Conservation (phyloP, 1,284 basidiomycete species). For the Pseudozyma sp. region DNA sequence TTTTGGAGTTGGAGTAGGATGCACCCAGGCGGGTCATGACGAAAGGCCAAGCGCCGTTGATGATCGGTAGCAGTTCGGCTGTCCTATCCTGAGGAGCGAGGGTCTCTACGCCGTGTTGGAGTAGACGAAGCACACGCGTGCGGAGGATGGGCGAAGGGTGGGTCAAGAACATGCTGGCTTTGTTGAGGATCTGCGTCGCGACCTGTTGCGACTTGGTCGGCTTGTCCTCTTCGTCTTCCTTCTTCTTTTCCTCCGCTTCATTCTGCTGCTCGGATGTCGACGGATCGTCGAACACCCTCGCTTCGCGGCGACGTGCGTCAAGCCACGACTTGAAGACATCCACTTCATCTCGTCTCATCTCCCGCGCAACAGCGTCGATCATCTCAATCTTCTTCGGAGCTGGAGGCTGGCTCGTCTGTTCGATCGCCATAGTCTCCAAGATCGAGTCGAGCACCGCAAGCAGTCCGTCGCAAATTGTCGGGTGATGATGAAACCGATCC, state of each 20-base stretch:
- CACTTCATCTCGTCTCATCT: constrained; percentile 3
- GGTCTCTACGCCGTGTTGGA: constrained; percentile 44
- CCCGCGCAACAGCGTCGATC: background rate
- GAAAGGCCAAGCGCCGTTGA: constrained; percentile 63
- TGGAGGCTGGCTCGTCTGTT: constrained; percentile 20
- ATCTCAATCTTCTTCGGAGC: background rate
- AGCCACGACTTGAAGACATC: constrained; percentile 24
- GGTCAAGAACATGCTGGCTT: constrained; percentile 42
- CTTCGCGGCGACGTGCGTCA: constrained; percentile 2
- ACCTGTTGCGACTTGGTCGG: constrained; percentile 46
- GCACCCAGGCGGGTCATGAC: constrained; percentile 59
- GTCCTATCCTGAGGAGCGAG: constrained; percentile 45
- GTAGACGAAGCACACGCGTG: constrained; percentile 33
- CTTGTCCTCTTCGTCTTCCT: constrained; percentile 36
- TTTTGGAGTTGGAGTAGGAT: constrained; percentile 14
- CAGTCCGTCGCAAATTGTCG: constrained; percentile 54
- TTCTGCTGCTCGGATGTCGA: background rate
- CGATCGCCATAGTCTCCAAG: constrained; percentile 50
- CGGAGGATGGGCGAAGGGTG: constrained; percentile 51
- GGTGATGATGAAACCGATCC: constrained; percentile 62
- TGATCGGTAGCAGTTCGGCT: constrained; percentile 56
- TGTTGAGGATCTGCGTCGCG: constrained; percentile 31
- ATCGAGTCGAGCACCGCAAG: constrained; percentile 59
- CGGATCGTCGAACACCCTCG: constrained; percentile 6
- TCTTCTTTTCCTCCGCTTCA: constrained; percentile 1